Base-by-base conservation (phyloP, 2,329 filamentous ascomycete species). In the Aspergillus tubingensis region DNA sequence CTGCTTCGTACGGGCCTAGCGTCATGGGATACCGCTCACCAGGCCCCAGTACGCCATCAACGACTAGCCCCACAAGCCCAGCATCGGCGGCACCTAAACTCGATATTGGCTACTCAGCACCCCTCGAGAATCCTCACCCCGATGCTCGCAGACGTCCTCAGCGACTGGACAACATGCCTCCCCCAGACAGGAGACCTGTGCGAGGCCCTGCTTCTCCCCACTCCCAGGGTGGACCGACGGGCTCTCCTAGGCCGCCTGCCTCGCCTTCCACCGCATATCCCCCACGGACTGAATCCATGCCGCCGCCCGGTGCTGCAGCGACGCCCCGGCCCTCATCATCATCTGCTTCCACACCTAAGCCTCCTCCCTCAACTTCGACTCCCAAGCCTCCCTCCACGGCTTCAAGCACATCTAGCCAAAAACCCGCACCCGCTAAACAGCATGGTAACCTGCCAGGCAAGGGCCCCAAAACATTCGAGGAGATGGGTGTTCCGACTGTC, bases 401-500 rank as follows among this genome's bases (percentile, higher is more conserved):
- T 50, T 57, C 62, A 15, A 51, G 48, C 32, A 44, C 54, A 74
- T 78, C 64, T 65, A 77, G 15, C 72, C 80, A 79, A 55, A 73
- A 71, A 41, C 71, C 76, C 36, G 67, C 70, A 38, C 58, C 66
- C 62, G 75, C 74, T 13, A 70, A 71, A 59, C 43, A 60, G 60
- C 43, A 65, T 61, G 57, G 64, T 44, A 78, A 76, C 63, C 74
- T 79, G 49, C 81, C 85, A 32, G 84, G 83, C 53, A 91, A 92
- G 72, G 95, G 94, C 10, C 94, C 95, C 1, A 91, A 95, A 69
- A 98, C 95, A 0, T 99, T 99, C 75, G 94, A 97, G 74, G 93
- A 96, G 74, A 99, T 99, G 95, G 95, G 95, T 41, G 94, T 99
- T 68, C 91, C 92, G 6, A 85, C 88, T 70, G 88, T 84, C 51